Evolutionary conservation across 345 rosid species (phyloP).

Genomic region (Citrus hindsii): DNA sequence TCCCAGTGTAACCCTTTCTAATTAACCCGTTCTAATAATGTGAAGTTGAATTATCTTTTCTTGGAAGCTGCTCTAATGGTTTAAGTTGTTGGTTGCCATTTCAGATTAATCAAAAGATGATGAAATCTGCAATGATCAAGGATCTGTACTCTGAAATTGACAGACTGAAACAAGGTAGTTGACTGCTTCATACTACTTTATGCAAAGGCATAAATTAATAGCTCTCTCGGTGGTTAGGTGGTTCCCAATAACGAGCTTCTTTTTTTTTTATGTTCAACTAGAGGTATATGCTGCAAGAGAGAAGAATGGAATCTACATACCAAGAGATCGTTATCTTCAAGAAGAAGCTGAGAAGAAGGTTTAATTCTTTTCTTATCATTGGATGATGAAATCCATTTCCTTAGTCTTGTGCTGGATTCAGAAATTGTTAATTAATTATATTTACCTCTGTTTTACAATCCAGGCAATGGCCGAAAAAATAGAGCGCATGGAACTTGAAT

Average conservation of each 20-base stretch:
- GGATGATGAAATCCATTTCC: background rate
- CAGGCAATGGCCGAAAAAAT: slow-evolving; percentile 98
- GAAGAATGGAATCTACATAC: slow-evolving; percentile 95
- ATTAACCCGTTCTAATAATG: background rate
- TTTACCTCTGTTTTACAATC: slow-evolving; percentile 15
- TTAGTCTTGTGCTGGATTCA: slow-evolving; percentile 4
- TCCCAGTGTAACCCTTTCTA: background rate
- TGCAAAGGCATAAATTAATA: background rate
- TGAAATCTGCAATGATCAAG: slow-evolving; percentile 97
- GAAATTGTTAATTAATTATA: slow-evolving; percentile 12
- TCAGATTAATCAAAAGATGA: slow-evolving; percentile 99
- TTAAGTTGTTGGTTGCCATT: slow-evolving; percentile 9
- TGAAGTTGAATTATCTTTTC: slow-evolving; percentile 12
- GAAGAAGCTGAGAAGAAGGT: slow-evolving; percentile 99
- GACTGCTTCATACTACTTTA: slow-evolving; percentile 11
- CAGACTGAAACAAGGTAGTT: slow-evolving; percentile 87
- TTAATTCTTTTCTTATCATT: slow-evolving; percentile 7
- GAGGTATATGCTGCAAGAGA: slow-evolving; percentile 99
- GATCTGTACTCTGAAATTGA: slow-evolving; percentile 98
- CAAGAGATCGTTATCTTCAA: slow-evolving; percentile 83
- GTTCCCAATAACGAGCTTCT: slow-evolving; percentile 5
- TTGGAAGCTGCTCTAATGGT: slow-evolving; percentile 13
- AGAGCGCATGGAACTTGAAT: slow-evolving; percentile 81
- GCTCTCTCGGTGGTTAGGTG: background rate
- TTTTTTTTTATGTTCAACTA: slow-evolving; percentile 19